A percentile compares a stretch with the other conserved stretches of the same genome.
Conservation (phyloP, 768 basidiomycete genomes). For the Russula emetica region DNA sequence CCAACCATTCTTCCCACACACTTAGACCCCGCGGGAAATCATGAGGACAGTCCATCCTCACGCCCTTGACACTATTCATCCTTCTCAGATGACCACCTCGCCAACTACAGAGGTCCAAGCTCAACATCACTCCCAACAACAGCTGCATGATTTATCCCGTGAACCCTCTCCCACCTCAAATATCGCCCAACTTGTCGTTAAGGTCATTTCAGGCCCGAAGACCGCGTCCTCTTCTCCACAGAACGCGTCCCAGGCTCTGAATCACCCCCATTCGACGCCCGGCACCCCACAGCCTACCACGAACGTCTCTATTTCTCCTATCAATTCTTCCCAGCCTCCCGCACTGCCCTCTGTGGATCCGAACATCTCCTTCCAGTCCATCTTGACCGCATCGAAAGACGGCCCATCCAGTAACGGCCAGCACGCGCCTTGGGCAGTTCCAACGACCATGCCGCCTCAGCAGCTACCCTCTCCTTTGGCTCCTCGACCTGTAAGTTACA, state of each 20-base stretch:
- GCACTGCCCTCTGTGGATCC: conserved; percentile 21
- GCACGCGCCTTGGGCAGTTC: conserved; percentile 28
- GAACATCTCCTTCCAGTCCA: conserved; percentile 30
- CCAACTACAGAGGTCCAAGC: conserved; percentile 22
- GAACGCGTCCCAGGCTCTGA: conserved; percentile 39
- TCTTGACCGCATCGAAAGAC: conserved; percentile 29
- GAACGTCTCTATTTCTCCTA: conserved; percentile 36
- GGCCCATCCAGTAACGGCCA: conserved; percentile 25
- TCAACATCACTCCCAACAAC: conserved; percentile 24
- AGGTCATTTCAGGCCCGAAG: conserved; percentile 25
- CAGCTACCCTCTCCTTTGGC: conserved; percentile 23
- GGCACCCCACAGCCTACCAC: conserved; percentile 35
- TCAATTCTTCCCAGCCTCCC: conserved; percentile 30
- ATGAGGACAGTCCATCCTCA: conserved; percentile 47
- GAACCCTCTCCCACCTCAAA: conserved; percentile 25
- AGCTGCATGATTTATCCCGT: conserved; percentile 22
- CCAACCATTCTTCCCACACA: conserved; percentile 47
- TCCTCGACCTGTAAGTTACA: conserved; percentile 23
- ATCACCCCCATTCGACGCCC: conserved; percentile 28
- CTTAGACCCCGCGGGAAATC: conserved; percentile 39
- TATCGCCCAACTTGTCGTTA: conserved; percentile 29
- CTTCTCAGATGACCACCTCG: conserved; percentile 27
- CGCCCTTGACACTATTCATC: conserved; percentile 40
- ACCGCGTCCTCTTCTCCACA: conserved; percentile 32
- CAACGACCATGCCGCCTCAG: conserved; percentile 14